phyloP scores from a whole-genome alignment of 495 filamentous ascomycete genomes.

The Podospora conica region DNA sequence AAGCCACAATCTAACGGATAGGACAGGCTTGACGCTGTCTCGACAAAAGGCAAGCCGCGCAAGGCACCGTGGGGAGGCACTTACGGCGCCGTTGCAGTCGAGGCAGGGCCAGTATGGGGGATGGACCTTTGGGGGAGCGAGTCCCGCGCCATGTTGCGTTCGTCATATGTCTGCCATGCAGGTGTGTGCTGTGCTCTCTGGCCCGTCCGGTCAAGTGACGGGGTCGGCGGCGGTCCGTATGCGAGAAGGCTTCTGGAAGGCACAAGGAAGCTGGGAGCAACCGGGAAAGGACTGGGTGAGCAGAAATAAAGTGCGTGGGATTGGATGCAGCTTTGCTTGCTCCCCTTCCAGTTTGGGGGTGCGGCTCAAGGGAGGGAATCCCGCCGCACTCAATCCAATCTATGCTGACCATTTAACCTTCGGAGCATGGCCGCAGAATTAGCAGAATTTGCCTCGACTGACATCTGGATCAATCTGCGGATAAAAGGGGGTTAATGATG shows the following conservation, averaged over 20 bases:
- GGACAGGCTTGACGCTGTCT: background rate
- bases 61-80: background rate
- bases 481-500: constrained; percentile 17
- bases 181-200: background rate
- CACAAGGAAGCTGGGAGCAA: background rate
- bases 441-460: constrained; percentile 11
- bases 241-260: constrained; percentile 6
- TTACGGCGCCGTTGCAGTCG: background rate
- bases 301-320: background rate
- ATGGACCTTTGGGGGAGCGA: background rate
- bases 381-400: constrained; percentile 19
- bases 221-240: background rate
- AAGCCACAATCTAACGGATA: background rate
- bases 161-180: background rate
- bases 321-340: background rate
- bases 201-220: constrained; percentile 8
- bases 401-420: constrained; percentile 24
- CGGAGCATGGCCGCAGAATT: constrained; percentile 17
- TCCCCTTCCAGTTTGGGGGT: constrained; percentile 15
- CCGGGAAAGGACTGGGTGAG: background rate
- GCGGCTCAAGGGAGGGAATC: constrained; percentile 25
- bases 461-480: constrained; percentile 25
- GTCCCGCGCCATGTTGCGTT: background rate
- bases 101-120: background rate
- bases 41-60: background rate